phyloP scores from a whole-genome alignment of 139 green algal species.

The Parachlorella kessleri region DNA sequence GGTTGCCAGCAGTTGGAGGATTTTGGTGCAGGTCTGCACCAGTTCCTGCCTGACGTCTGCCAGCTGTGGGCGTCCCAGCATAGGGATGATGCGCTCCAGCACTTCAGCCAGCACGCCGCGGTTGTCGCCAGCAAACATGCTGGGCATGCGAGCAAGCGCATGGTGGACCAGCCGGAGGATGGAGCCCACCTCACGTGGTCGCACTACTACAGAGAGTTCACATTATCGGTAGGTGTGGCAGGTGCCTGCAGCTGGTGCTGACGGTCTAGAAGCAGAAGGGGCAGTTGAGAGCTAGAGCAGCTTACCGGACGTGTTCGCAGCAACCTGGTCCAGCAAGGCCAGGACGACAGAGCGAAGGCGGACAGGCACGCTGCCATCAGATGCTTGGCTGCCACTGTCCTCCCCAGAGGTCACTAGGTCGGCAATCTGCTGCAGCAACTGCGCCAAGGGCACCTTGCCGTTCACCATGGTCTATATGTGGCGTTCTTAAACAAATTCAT shows the following conservation, averaged over 20 bases:
- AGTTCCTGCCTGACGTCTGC: neutral
- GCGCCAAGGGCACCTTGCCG: neutral
- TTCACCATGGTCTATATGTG: neutral
- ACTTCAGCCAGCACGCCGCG: conserved; percentile 23
- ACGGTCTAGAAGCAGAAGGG: too few relatives aligned
- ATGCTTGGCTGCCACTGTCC: conserved; percentile 32
- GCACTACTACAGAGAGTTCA: neutral
- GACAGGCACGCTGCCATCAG: neutral
- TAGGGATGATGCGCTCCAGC: conserved; percentile 38
- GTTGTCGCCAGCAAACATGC: conserved; percentile 15
- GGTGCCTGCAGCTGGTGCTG: too few relatives aligned
- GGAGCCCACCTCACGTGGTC: conserved; percentile 17
- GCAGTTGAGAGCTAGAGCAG: too few relatives aligned
- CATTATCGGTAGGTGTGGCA: too few relatives aligned
- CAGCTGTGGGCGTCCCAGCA: conserved; percentile 16
- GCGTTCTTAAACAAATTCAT: too few relatives aligned
- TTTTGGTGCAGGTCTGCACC: neutral
- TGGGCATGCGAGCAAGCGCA: conserved; percentile 16
- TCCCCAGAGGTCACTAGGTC: conserved; percentile 35
- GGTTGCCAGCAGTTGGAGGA: conserved; percentile 11
- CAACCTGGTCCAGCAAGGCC: conserved; percentile 19
- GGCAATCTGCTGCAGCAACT: conserved; percentile 34
- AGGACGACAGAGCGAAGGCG: conserved; percentile 32
- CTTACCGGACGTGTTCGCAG: neutral
- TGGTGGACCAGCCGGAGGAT: conserved; percentile 43